A percentile compares a stretch with the other conserved stretches of the same genome.
phyloP scores from a whole-genome alignment of 306 rosid genomes.

The Cicer bijugum region DNA sequence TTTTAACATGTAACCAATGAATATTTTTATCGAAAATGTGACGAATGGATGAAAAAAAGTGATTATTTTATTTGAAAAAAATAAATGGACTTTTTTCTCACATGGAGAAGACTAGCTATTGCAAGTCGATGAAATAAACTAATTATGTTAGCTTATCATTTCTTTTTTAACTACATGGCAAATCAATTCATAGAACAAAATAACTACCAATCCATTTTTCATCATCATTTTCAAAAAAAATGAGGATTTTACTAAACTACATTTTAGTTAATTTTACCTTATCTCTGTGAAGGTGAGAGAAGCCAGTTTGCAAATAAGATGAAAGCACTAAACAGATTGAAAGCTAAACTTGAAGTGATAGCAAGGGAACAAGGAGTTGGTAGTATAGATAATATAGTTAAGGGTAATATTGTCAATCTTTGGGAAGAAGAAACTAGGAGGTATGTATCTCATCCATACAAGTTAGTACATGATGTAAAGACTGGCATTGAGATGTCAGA shows the following conservation, averaged over 20 bases:
- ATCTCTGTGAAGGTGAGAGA: slow-evolving; percentile 68
- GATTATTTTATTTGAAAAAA: no score
- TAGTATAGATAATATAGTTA: slow-evolving; percentile 52
- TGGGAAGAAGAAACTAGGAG: slow-evolving; percentile 62
- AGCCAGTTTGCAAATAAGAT: slow-evolving; percentile 74
- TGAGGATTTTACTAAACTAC: neutral
- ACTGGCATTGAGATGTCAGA: slow-evolving; percentile 66
- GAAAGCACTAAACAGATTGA: slow-evolving; percentile 77
- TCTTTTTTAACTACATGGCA: no score
- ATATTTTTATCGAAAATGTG: no score
- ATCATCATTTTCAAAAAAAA: neutral
- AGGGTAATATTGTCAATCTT: slow-evolving; percentile 51
- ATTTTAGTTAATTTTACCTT: neutral
- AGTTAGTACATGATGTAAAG: slow-evolving; percentile 69
- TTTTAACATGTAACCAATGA: no score
- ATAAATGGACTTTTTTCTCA: no score
- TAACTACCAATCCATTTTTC: no score
- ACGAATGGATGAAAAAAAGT: no score
- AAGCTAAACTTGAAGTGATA: slow-evolving; percentile 70
- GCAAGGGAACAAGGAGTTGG: slow-evolving; percentile 70
- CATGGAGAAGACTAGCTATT: no score
- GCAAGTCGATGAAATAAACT: no score
- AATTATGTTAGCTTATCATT: no score
- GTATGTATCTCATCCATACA: slow-evolving; percentile 61
- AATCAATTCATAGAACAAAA: no score